Percentiles rank a stretch among this genome's conserved stretches.
Conservation (phyloP, 2,329 filamentous ascomycete genomes). For the Penicillium sp. region DNA sequence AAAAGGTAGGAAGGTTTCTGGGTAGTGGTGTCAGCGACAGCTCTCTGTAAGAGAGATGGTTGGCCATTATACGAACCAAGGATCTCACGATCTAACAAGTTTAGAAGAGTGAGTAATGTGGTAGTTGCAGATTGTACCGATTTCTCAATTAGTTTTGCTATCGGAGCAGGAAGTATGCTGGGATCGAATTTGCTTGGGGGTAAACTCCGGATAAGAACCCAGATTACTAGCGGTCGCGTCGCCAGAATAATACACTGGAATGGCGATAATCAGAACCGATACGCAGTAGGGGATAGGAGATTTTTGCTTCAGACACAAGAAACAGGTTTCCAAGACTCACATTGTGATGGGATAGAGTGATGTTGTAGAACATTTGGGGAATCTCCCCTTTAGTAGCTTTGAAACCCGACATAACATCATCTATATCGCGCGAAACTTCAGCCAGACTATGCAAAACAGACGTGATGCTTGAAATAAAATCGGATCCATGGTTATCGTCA, state of each 20-base stretch:
- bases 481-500: not conserved
- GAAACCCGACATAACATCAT: not conserved
- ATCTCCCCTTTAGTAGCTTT: conserved; percentile 1
- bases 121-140: conserved; percentile 10
- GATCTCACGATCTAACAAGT: not conserved
- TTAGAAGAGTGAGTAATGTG: conserved; percentile 27
- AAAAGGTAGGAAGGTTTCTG: conserved; percentile 18
- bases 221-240: conserved; percentile 1
- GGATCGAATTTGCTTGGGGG: not conserved
- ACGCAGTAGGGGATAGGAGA: not conserved
- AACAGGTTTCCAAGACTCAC: not conserved
- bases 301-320: not conserved
- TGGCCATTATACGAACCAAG: not conserved
- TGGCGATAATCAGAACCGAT: not conserved
- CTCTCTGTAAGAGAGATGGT: not conserved
- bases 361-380: conserved; percentile 2
- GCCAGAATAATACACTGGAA: not conserved
- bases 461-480: conserved; percentile 2
- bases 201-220: conserved; percentile 1
- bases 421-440: conserved; percentile 1
- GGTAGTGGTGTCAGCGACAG: not conserved
- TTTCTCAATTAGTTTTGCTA: conserved; percentile 1
- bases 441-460: conserved; percentile 1
- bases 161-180: not conserved
- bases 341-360: conserved; percentile 3